Conservation (phyloP, 2,329 filamentous ascomycete genomes). For the Aspergillus neotritici region DNA sequence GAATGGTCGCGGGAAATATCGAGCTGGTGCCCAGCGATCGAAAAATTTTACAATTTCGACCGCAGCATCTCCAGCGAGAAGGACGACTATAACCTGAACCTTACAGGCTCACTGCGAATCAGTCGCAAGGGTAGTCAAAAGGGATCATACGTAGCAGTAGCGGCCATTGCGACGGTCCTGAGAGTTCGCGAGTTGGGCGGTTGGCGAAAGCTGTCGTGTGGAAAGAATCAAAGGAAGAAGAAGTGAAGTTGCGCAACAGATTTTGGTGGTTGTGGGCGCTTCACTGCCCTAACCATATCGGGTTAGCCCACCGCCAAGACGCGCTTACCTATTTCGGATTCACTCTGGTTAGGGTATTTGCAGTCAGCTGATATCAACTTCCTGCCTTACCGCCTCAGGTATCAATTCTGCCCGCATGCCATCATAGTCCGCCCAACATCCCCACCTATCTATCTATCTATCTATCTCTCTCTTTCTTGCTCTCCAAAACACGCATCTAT, state of each 20-base stretch:
- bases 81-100: constrained; percentile 71
- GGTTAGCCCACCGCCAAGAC: constrained; percentile 3
- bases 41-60: constrained; percentile 13
- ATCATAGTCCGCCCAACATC: too few relatives aligned
- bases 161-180: constrained; percentile 52
- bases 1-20: constrained; percentile 57
- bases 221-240: constrained; percentile 21
- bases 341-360: too few relatives aligned
- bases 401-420: too few relatives aligned
- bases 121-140: constrained; percentile 32
- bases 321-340: too few relatives aligned
- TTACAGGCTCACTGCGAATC: constrained; percentile 41
- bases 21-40: constrained; percentile 61
- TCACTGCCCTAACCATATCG: constrained; percentile 16
- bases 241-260: constrained; percentile 12
- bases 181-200: constrained; percentile 38
- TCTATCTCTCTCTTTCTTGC: too few relatives aligned
- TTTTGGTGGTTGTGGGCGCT: constrained; percentile 33
- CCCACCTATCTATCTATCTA: too few relatives aligned
- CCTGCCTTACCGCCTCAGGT: too few relatives aligned
- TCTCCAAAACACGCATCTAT: too few relatives aligned
- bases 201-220: constrained; percentile 34
- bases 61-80: constrained; percentile 64
- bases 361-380: too few relatives aligned
- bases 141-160: constrained; percentile 57